Conservation (phyloP, 192 early-diverging fungal genomes). For the Gonapodya prolifera region DNA sequence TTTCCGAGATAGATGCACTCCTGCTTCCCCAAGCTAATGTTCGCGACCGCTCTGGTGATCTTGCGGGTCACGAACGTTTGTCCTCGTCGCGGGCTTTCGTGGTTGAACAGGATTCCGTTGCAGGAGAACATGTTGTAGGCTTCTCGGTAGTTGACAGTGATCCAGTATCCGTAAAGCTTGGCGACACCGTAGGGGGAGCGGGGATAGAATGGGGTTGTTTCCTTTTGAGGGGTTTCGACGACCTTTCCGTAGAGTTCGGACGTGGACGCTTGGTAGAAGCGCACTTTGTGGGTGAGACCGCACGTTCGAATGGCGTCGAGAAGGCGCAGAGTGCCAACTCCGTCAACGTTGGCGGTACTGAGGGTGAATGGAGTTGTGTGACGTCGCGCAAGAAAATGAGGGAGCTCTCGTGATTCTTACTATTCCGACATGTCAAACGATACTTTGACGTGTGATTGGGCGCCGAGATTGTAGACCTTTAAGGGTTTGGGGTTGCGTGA, state of each 20-base stretch:
- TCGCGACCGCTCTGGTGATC: constrained; percentile 62
- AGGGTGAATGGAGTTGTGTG: not conserved
- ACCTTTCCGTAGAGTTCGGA: constrained; percentile 69
- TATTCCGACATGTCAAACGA: constrained; percentile 40
- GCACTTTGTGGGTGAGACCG: constrained; percentile 43
- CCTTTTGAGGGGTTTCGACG: constrained; percentile 59
- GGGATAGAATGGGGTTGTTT: constrained; percentile 74
- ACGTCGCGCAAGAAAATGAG: not conserved
- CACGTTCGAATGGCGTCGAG: constrained; percentile 67
- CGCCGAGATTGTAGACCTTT: constrained; percentile 57
- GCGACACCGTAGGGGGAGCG: constrained; percentile 71
- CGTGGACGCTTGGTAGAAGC: constrained; percentile 48
- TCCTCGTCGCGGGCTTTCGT: constrained; percentile 62
- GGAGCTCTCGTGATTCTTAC: not conserved
- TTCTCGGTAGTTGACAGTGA: constrained; percentile 68
- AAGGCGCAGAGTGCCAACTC: constrained; percentile 60
- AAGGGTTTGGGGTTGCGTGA: not conserved
- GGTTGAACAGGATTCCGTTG: constrained; percentile 68
- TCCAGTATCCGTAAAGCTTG: constrained; percentile 72
- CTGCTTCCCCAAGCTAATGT: constrained; percentile 52
- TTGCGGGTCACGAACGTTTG: constrained; percentile 66
- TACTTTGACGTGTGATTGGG: constrained; percentile 64
- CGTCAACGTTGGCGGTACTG: constrained; percentile 52
- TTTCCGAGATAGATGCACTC: constrained; percentile 62
- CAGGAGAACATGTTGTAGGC: constrained; percentile 66